Evolutionary conservation across 306 rosid species (phyloP), one percentile per base, ranked within the genome.

Genomic region (Biancaea sappan): DNA sequence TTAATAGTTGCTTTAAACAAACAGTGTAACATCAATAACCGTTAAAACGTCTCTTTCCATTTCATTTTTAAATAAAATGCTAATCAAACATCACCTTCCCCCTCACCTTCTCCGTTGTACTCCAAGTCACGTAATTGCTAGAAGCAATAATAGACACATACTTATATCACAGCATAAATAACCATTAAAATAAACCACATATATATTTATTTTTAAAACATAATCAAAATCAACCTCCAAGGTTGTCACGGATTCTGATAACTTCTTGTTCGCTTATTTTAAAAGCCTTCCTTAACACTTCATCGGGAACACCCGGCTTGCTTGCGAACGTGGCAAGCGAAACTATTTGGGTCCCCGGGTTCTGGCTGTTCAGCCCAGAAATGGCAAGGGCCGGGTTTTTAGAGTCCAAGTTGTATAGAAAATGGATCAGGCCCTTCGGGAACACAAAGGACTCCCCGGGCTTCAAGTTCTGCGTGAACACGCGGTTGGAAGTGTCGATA

Each of bases 331-430:
- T 3, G 26, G 88, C 89, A 2, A 73, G 7, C 8, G 85, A 70
- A 16, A 73, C 43, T 6, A 78, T 14, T 44, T 82, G 84, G 0
- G 26, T 24, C 0, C 90, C 83, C 0, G 90, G 86, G 59, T 81
- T 86, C 13, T 85, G 90, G 83, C 89, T 84, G 3, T 46, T 85
- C 15, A 84, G 41, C 58, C 86, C 90, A 5, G 87, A 76, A 54
- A 85, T 18, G 0, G 79, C 85, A 4, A 79, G 4, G 8, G 68
- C 68, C 1, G 68, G 31, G 10, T 21, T 62, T 35, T 48, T 37
- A 4, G 31, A 11, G 24, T 62, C 68, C 0, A 4, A 0, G 2
- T 62, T 62, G 18, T 4, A 62, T 1, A 66, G 8, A 25, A 14
- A 66, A 41, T 43, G 71, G 48, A 78, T 14, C 69, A 86, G 25